Evolutionary conservation across 2,329 filamentous ascomycete species (phyloP).

Genomic region (Aspergillus niger): DNA sequence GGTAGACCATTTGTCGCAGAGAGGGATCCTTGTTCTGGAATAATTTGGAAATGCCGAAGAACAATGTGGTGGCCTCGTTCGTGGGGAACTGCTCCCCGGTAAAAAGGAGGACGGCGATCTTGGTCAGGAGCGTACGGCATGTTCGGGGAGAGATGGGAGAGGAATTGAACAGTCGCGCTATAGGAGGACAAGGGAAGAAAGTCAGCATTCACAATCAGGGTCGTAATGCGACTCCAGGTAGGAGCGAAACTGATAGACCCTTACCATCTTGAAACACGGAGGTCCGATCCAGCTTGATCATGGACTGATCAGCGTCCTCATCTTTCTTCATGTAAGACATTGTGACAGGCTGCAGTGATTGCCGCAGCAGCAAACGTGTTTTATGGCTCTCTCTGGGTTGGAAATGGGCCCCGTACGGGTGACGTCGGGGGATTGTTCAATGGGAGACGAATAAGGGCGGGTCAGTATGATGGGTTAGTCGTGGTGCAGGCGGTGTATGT

Average conservation of each 20-base stretch:
- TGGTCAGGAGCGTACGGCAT: slow-evolving; percentile 96
- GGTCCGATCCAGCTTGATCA: slow-evolving; percentile 97
- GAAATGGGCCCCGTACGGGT: slow-evolving; percentile 18
- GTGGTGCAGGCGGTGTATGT: slow-evolving; percentile 28
- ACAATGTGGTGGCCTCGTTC: slow-evolving; percentile 95
- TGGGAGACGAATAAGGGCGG: slow-evolving; percentile 28
- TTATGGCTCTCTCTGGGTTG: slow-evolving; percentile 17
- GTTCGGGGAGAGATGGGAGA: slow-evolving; percentile 94
- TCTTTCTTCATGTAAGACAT: slow-evolving; percentile 99
- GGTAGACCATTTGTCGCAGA: slow-evolving; percentile 96
- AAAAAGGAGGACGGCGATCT: slow-evolving; percentile 94
- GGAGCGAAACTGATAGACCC: slow-evolving; percentile 28
- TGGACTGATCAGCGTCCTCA: slow-evolving; percentile 88
- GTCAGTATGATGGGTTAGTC: slow-evolving; percentile 19
- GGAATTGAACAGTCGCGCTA: slow-evolving; percentile 95
- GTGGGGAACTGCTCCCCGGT: slow-evolving; percentile 96
- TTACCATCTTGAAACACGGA: slow-evolving; percentile 98
- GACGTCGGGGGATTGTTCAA: slow-evolving; percentile 28
- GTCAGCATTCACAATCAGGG: slow-evolving; percentile 24
- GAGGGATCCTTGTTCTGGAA: slow-evolving; percentile 99
- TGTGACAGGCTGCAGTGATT: slow-evolving; percentile 36
- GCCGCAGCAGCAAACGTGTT: slow-evolving; percentile 27
- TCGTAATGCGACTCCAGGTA: slow-evolving; percentile 22
- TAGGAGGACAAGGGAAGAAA: background rate
- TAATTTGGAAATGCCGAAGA: slow-evolving; percentile 98